Evolutionary conservation across 495 filamentous ascomycete genomes (phyloP), one percentile per base, ranked within the genome.

Genomic region (Penicillium angulare): DNA sequence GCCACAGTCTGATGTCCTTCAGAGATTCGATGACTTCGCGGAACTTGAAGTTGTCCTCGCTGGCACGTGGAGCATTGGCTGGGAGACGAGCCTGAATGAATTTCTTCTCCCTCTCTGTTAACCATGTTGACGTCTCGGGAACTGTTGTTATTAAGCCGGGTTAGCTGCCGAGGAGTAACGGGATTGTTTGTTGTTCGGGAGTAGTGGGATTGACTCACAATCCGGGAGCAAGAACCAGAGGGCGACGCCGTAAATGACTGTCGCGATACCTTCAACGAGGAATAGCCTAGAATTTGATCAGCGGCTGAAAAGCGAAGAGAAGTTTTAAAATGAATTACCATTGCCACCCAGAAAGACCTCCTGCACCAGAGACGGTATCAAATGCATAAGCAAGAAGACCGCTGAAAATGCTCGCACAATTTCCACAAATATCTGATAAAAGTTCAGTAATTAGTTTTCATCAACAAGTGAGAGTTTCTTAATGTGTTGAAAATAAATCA

Each of bases 31-130:
- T 49, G 5, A 75, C 48, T 50, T 75, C 71, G 2, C 52, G 44
- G 33, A 64, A 61, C 13, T 54, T 44, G 57, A 75, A 75, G 39
- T 61, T 56, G 0, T 60, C 16, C 21, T 75, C 72, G 12, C 32
- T 50, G 0, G 65, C 67, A n/a, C 55, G 52, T 15, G 72, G 68
- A 0, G 71, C 65, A 43, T 75, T 71, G 4, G 65, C 57, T 36
- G 69, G 61, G 3, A 75, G 59, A n/a, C 71, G 60, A 8, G 59
- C 61, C 51, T 74, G 64, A 31, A 74, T 60, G 39, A 67, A 74
- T 20, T 65, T 67, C 53, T 74, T 67, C 50, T 74, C 71, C 15
- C 61, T 60, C 35, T 59, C 53, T 2, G 69, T 73, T 52, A 74
- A 69, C 68, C 68, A 75, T 27, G 53, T 62, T 23, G 34, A 52